Conservation (phyloP, 495 filamentous ascomycete genomes). For the Xanthoparmelia taractica region DNA sequence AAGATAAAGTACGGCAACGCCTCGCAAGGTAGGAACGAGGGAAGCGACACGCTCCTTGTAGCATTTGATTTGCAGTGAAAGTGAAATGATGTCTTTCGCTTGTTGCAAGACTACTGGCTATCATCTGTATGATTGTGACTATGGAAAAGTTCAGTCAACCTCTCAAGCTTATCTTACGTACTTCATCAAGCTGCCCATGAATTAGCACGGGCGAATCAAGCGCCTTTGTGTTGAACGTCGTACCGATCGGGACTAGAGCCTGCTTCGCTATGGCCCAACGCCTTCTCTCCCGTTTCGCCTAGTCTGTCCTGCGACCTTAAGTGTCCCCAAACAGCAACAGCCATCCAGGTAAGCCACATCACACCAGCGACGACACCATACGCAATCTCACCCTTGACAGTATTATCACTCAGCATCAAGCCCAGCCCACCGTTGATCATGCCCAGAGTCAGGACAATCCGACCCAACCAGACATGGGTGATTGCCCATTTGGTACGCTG, state of each 20-base stretch:
- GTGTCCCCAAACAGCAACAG: conserved; percentile 22
- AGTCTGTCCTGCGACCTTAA: conserved; percentile 1
- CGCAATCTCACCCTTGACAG: conserved; percentile 43
- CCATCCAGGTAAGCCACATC: conserved; percentile 42
- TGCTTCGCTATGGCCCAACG: not conserved
- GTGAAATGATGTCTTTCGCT: too few species aligned
- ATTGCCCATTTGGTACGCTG: conserved; percentile 48
- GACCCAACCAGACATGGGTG: conserved; percentile 64
- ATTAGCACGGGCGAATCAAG: not conserved
- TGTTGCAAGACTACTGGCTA: not conserved
- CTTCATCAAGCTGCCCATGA: not conserved
- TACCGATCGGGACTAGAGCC: conserved; percentile 4
- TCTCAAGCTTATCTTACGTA: not conserved
- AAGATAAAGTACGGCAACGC: too few species aligned
- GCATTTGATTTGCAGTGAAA: too few species aligned
- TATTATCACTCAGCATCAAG: conserved; percentile 41
- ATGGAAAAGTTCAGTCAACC: not conserved
- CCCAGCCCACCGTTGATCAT: conserved; percentile 67
- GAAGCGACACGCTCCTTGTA: too few species aligned
- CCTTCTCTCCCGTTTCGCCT: conserved; percentile 18
- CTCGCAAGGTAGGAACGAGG: too few species aligned
- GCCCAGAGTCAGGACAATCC: conserved; percentile 53
- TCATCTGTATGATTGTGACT: not conserved
- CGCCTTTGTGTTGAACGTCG: not conserved
- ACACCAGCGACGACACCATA: conserved; percentile 54